Evolutionary conservation across 345 rosid genomes (phyloP).

Genomic region (Dimocarpus longan): DNA sequence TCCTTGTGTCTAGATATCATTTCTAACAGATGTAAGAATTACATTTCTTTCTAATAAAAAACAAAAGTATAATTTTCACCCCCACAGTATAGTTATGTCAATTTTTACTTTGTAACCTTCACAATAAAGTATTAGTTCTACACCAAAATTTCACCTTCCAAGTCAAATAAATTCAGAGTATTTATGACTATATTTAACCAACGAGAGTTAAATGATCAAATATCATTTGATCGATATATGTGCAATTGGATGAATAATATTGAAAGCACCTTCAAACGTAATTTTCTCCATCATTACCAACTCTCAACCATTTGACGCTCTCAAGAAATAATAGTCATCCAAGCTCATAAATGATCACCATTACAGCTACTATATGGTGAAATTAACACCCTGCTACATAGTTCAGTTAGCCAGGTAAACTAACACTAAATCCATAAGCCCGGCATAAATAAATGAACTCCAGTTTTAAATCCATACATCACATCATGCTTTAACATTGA

Average conservation of each 20-base stretch:
- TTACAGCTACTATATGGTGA: background rate
- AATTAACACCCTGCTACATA: background rate
- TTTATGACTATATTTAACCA: background rate
- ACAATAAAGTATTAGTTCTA: background rate
- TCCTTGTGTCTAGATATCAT: background rate
- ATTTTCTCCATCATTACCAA: background rate
- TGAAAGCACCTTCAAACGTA: background rate
- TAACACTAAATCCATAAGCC: conserved; percentile 15
- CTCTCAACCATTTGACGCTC: background rate
- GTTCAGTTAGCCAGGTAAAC: background rate
- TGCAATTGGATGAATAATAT: no score
- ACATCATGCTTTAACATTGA: background rate
- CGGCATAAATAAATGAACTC: background rate
- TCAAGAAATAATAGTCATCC: background rate
- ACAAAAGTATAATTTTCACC: background rate
- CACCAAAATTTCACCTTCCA: background rate
- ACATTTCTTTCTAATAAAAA: no score
- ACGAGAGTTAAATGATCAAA: background rate
- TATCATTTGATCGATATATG: background rate
- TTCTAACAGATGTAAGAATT: background rate
- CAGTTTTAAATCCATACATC: background rate
- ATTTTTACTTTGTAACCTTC: background rate
- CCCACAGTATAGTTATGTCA: background rate
- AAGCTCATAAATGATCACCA: background rate
- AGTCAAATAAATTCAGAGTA: background rate